Percentiles rank a stretch among this genome's conserved stretches.
These are phyloP conservation scores for Lactuca sativa DNA, from an alignment of 129 eudicot species.

Conservation along the genomic window DNA sequence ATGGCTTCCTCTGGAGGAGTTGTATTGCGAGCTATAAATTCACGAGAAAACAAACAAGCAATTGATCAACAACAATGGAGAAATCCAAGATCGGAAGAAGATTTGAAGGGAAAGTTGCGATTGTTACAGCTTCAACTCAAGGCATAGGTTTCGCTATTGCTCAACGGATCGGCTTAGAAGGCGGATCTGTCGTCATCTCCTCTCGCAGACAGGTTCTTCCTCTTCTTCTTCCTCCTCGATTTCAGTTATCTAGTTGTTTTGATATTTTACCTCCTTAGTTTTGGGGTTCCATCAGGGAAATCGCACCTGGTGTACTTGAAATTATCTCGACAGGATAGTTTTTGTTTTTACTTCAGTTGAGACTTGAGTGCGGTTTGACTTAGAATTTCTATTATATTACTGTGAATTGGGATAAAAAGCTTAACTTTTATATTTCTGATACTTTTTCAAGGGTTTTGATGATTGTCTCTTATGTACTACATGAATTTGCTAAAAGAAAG, in stretches of 20 bases:
- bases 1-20: not conserved
- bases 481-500: not conserved
- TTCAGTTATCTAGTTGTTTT: not conserved
- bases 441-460: not conserved
- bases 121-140: conserved; percentile 95
- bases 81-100: conserved; percentile 53
- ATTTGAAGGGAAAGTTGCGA: conserved; percentile 86
- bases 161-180: conserved; percentile 88
- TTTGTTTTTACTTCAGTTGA: too few species aligned
- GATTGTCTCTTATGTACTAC: not conserved
- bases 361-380: too few species aligned
- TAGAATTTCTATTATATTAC: not conserved
- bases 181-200: conserved; percentile 87
- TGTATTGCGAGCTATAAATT: not conserved
- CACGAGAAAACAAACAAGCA: not conserved
- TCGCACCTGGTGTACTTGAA: not conserved
- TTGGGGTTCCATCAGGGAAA: conserved; percentile 3
- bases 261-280: not conserved
- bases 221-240: not conserved
- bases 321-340: too few species aligned
- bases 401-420: not conserved
- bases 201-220: conserved; percentile 73
- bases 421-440: not conserved
- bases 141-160: conserved; percentile 94
- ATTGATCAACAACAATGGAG: conserved; percentile 14